A percentile compares a stretch with the other conserved stretches of the same genome.
These are phyloP conservation scores for Zea mays DNA, from an alignment of 176 grass and related monocot species.

Conservation along the genomic window DNA sequence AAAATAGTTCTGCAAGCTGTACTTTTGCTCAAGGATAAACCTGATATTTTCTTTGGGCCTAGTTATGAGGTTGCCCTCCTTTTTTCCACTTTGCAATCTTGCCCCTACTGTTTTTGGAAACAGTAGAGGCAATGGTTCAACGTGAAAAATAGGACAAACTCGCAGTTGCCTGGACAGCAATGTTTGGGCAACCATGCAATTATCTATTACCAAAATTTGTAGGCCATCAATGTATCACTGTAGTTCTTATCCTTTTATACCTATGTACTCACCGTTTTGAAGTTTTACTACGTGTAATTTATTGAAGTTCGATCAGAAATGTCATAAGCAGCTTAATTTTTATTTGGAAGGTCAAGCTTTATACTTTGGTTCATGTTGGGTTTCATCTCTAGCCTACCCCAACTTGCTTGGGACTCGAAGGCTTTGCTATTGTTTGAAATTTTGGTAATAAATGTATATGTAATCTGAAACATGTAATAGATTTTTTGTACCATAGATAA, in stretches of 20 bases:
- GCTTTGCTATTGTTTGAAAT: conserved; percentile 2
- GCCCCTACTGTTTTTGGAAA: not conserved
- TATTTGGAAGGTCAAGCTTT: not conserved
- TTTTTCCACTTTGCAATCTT: not conserved
- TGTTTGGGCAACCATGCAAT: not conserved
- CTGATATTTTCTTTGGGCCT: not conserved
- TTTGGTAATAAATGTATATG: not conserved
- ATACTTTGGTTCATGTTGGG: not conserved
- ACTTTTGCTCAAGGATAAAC: not conserved
- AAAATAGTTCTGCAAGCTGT: not conserved
- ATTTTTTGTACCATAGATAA: not conserved
- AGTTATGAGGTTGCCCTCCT: not conserved
- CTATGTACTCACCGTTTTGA: not conserved
- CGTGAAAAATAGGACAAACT: conserved; percentile 10
- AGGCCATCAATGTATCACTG: not conserved
- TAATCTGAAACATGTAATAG: not conserved
- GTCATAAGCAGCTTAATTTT: not conserved
- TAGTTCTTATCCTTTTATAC: not conserved
- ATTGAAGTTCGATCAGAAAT: not conserved
- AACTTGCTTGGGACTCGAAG: not conserved
- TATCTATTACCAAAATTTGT: not conserved
- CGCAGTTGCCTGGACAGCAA: not conserved
- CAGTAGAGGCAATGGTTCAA: not conserved
- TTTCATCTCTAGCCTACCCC: not conserved
- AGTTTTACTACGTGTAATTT: not conserved